Evolutionary conservation across 2,329 filamentous ascomycete genomes (phyloP), one percentile per base, ranked within the genome.

Genomic region (Sordariomycetes sp.): DNA sequence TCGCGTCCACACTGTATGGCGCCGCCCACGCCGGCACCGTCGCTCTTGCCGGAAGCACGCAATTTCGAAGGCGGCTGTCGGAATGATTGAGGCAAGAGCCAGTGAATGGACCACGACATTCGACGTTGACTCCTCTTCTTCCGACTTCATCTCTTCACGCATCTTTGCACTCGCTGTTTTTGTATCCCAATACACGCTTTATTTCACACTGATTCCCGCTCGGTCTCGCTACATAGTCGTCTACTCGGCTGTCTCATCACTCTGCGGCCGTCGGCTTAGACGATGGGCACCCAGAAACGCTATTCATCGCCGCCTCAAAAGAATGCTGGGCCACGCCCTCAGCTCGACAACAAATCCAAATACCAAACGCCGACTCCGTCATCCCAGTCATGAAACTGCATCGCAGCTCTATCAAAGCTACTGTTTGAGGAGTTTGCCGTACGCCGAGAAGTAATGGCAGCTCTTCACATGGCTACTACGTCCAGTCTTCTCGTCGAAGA

Each of bases 401-500:
- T 26, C 18, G 18, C 17, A 11, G 6, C 12, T 19, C 26, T 12
- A n/a, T 15, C 25, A 19, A 5, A 29, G 10, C 39, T 54, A 54
- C 46, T 64, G 49, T 42, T 63, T 55, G 30, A 74, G 45, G 42
- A 65, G 54, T 40, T 61, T 58, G 21, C 74, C 75, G 55, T 70
- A 77, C 33, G 57, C 67, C 30, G 84, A 88, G 58, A 76, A 86
- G 61, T 84, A 84, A 39, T 75, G 72, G 49, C 75, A 79, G 49
- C 83, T 81, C 38, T 70, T 68, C 30, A 87, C 70, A 54, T 86
- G 82, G 45, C 69, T 81, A 38, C 72, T 75, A 56, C 78, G 78
- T 34, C 88, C 84, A 4, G 86, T 93, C 46, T 68, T 68, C 42
- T 79, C 73, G 48, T 90, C 75, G 55, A 90, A 95, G 50, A 90